Evolutionary conservation across 2,329 filamentous ascomycete genomes (phyloP), one percentile per base, ranked within the genome.

Genomic region (Cladosporium sp.): DNA sequence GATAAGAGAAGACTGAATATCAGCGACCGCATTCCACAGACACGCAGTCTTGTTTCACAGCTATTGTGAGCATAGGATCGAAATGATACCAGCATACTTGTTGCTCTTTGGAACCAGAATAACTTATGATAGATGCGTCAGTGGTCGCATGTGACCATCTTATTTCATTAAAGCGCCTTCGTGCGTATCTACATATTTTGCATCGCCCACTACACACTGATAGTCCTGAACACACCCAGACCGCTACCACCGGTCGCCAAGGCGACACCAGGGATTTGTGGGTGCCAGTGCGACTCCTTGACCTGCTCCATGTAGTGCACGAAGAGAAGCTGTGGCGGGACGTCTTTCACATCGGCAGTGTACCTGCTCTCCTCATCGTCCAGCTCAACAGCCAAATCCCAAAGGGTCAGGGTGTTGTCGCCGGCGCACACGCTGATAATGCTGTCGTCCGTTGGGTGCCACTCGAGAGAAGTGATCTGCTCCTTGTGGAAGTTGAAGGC

Each of bases 231-330:
- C 15, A 74, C 70, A 24, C 83, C 82, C 75, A 99, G 97, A 52
- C 86, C 85, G 74, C 87, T 87, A 68, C 91, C 88, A 9, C 94
- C 94, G 0, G 94, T 99, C 1, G 91, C 91, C 75, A 97, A 87
- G 60, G 97, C 77, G 34, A 86, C 86, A 28, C 94, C 94, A 0
- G 91, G 89, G 71, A 97, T 96, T 78, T 99, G 94, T 34, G 89
- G 89, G 77, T 97, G 93, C 93, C 94, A 99, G 77, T 99, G 94
- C 36, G 92, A 78, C 76, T 99, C 94, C 83, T 97, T 97, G 57
- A 91, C 91, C 66, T 90, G 87, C 68, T 95, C 89, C 78, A 95
- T 91, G 72, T 96, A 97, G 76, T 99, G 94, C 69, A 97, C 91
- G 74, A 99, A 99, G 62, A 99, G 78, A 66, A 99, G 76, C 75